These are phyloP conservation scores for Colletotrichum eleusines DNA, from an alignment of 2,329 filamentous ascomycete genomes.

Conservation along the genomic window DNA sequence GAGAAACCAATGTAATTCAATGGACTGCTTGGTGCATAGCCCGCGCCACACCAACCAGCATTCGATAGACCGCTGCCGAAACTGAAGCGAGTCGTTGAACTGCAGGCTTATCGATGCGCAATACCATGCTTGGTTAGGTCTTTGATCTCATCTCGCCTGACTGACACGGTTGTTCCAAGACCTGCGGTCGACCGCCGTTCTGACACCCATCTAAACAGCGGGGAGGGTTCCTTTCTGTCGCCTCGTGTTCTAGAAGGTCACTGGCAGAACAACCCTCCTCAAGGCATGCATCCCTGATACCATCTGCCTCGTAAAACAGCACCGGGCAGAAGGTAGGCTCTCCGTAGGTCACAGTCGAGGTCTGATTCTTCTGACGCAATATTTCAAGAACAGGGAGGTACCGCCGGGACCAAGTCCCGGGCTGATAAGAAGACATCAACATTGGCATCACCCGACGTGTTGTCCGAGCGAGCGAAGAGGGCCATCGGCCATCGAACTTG, in stretches of 20 bases:
- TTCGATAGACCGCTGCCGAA: neutral
- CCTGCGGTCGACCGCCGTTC: neutral
- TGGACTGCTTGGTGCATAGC: neutral
- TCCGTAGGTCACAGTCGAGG: too few relatives aligned
- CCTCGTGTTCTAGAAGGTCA: neutral
- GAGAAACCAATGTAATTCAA: neutral
- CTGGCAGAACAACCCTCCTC: neutral
- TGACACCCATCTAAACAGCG: neutral
- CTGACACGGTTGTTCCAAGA: neutral
- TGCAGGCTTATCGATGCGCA: neutral
- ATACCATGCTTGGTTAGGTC: neutral
- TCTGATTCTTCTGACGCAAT: neutral
- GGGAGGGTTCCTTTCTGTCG: neutral
- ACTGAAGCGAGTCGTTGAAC: neutral
- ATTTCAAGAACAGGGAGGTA: neutral
- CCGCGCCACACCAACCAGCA: neutral
- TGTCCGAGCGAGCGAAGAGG: too few relatives aligned
- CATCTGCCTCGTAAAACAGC: neutral
- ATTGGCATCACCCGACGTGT: neutral
- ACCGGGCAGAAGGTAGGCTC: neutral
- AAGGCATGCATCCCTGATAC: neutral
- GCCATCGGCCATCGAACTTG: neutral
- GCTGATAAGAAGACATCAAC: neutral
- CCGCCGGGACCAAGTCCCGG: constrained; percentile 17
- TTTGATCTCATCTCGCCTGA: neutral